Percentiles rank a stretch among this genome's conserved stretches.
Conservation (phyloP, 169 alveolate species). For the Plasmodium gaboni region DNA sequence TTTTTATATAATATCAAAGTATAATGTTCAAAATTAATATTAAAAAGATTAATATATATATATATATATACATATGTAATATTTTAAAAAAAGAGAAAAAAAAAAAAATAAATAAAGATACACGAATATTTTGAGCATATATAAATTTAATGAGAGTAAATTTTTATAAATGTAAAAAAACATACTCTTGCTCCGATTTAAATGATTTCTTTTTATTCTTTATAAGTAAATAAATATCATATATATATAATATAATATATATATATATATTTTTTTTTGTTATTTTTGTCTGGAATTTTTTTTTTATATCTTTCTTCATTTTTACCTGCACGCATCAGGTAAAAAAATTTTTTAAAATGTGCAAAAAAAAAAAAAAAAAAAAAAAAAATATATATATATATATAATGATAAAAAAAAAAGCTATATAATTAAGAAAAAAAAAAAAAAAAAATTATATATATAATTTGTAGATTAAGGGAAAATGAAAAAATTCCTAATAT, state of each 20-base stretch:
- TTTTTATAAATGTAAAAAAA: background rate
- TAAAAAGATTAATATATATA: too few relatives aligned
- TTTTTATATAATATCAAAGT: too few relatives aligned
- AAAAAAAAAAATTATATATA: background rate
- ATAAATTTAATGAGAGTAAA: background rate
- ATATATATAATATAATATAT: background rate
- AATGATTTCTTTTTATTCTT: conserved; percentile 6
- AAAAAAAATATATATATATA: background rate
- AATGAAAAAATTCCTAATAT: too few relatives aligned
- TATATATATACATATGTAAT: too few relatives aligned
- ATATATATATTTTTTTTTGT: background rate
- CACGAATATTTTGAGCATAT: too few relatives aligned
- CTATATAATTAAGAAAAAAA: background rate
- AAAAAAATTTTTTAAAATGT: background rate
- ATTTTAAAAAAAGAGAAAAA: too few relatives aligned
- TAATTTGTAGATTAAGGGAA: background rate
- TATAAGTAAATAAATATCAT: background rate
- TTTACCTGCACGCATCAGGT: conserved; percentile 2
- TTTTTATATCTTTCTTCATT: background rate
- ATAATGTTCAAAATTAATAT: too few relatives aligned
- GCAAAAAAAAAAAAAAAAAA: conserved; percentile 3
- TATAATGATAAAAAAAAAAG: background rate
- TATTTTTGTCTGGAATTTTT: conserved; percentile 4
- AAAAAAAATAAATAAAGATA: too few relatives aligned
- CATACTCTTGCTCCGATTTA: conserved; percentile 10